Percentiles rank a stretch among this genome's conserved stretches.
Conservation (phyloP, 2,329 filamentous ascomycete genomes). For the Colletotrichum agaves region DNA sequence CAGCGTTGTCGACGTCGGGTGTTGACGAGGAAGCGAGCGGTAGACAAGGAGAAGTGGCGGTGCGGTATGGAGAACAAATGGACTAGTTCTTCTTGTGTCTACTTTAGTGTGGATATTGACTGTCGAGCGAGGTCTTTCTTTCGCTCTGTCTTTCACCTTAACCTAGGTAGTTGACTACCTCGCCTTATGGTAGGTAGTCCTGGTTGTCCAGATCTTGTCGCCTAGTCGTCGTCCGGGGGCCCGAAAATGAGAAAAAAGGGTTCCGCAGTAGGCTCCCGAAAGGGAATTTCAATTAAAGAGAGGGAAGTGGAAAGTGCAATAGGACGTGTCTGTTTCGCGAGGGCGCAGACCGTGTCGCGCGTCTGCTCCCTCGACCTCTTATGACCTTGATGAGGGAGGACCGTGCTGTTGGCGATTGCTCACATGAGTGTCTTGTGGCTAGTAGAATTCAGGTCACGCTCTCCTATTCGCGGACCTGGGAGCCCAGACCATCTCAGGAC, state of each 20-base stretch:
- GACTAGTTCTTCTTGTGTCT: too few relatives aligned
- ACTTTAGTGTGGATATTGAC: not conserved
- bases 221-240: slow-evolving; percentile 20
- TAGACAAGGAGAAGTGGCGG: not conserved
- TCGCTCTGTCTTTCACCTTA: not conserved
- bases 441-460: too few relatives aligned
- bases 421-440: not conserved
- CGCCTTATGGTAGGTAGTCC: too few relatives aligned
- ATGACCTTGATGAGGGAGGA: not conserved
- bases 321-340: slow-evolving; percentile 59
- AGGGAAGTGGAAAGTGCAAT: not conserved
- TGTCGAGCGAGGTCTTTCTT: not conserved
- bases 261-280: slow-evolving; percentile 25
- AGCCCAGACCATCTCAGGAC: not conserved
- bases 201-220: not conserved
- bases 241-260: slow-evolving; percentile 19
- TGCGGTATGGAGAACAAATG: too few relatives aligned
- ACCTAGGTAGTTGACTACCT: too few relatives aligned
- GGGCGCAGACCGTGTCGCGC: slow-evolving; percentile 47
- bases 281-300: slow-evolving; percentile 39
- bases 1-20: not conserved
- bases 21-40: not conserved
- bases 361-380: too few relatives aligned
- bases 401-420: not conserved
- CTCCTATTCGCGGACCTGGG: too few relatives aligned